Evolutionary conservation across 441 rosid genomes (phyloP), one percentile per base, ranked within the genome.

Genomic region (Pelargonium citronellum): DNA sequence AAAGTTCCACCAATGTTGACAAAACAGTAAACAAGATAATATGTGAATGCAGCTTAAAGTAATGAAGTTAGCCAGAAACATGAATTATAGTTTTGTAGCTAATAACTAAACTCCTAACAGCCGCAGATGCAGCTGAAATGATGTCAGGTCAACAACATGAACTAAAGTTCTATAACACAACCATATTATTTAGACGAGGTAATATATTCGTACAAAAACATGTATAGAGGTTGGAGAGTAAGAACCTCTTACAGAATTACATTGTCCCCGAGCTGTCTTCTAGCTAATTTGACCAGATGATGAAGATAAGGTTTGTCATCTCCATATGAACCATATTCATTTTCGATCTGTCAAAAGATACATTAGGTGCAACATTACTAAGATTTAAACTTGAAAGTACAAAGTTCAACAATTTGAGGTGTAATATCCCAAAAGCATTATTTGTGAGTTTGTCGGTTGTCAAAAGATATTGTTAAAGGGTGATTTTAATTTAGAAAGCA

Each of bases 251-350:
- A 94, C 99, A 91, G 67, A 74, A 94, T 82, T 71, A 89, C 78
- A 46, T 83, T 82, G 66, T 83, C 71, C 66, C 96, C 89, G 7
- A 94, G 88, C 75, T 84, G 86, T 78, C 71, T 73, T 51, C 85
- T 88, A 67, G 96, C 94, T 79, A 88, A 53, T 57, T 72, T 73
- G 10, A 79, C 93, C 63, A 94, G 84, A 79, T 85, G 86, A 66
- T 72, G 84, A 78, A 94, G 96, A 83, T 94, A 94, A 62, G 79
- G 80, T 86, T 91, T 84, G 78, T 94, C 99, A 68, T 87, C 84
- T 71, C 97, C 99, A 84, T 83, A 94, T 49, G 99, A 94, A 65
- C 99, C 99, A 81, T 79, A 94, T 82, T 94, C 99, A 83, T 94
- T 91, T 86, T 94, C 97, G 68, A 91, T 85, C 99, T 94, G 91